Evolutionary conservation across 257 asterid genomes (phyloP).

Genomic region (Scutellaria minor): DNA sequence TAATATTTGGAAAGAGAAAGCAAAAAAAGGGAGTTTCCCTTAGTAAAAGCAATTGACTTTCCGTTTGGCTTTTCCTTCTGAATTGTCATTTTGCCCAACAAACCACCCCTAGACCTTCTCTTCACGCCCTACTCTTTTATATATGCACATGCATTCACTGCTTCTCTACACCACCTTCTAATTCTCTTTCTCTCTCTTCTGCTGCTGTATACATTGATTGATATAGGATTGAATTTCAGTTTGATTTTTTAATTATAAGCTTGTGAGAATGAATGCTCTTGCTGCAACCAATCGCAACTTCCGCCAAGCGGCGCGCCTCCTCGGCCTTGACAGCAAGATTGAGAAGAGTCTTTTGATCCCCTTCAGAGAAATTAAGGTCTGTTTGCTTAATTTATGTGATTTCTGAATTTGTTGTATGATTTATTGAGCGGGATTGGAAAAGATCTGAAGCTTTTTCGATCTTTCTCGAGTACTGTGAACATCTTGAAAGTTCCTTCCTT

Average conservation of each 20-base stretch:
- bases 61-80: background rate
- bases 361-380: conserved; percentile 92
- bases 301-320: conserved; percentile 88
- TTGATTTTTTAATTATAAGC: background rate
- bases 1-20: no score
- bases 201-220: background rate
- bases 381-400: background rate
- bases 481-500: conserved; percentile 11
- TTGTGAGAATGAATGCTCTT: conserved; percentile 73
- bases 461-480: background rate
- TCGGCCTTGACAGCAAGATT: conserved; percentile 79
- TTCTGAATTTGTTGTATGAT: background rate
- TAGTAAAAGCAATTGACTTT: conserved; percentile 1
- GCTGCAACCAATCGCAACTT: conserved; percentile 94
- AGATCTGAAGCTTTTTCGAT: conserved; percentile 20
- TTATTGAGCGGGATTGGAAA: conserved; percentile 27
- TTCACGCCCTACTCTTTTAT: background rate
- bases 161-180: background rate
- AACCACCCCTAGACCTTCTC: background rate
- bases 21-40: no score
- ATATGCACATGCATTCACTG: conserved; percentile 3
- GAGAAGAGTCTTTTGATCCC: conserved; percentile 94
- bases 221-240: background rate
- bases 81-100: background rate
- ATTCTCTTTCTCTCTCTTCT: background rate